These are phyloP conservation scores for Fomitopsis palustris DNA, from an alignment of 1,284 basidiomycete genomes.

Conservation along the genomic window DNA sequence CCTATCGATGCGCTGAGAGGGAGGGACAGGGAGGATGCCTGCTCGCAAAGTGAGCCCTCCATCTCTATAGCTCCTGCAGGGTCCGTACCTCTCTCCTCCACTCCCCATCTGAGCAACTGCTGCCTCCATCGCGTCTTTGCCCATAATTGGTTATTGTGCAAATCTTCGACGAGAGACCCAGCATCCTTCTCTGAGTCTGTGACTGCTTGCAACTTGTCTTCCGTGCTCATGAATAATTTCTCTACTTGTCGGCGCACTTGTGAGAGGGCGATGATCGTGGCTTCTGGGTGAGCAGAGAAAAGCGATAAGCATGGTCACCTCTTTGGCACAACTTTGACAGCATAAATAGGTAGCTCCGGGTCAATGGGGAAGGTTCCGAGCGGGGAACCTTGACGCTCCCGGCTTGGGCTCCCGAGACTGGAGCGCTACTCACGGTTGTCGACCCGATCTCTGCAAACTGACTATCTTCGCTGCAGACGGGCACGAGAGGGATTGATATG, in stretches of 20 bases:
- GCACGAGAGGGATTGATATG: background rate
- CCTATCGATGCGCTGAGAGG: constrained; percentile 52
- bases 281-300: background rate
- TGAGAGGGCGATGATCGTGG: background rate
- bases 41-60: background rate
- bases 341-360: background rate
- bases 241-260: background rate
- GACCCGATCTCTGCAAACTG: background rate
- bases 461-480: background rate
- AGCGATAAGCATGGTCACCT: background rate
- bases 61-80: background rate
- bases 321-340: background rate
- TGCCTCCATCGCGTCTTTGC: constrained; percentile 17
- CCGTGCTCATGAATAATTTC: background rate
- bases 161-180: constrained; percentile 10
- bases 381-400: background rate
- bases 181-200: constrained; percentile 15
- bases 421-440: background rate
- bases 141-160: constrained; percentile 13
- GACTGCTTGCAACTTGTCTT: background rate
- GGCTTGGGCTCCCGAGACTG: too few species aligned
- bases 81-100: constrained; percentile 24
- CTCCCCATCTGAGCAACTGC: constrained; percentile 21
- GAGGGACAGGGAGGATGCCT: constrained; percentile 52
- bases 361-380: background rate